Conservation (phyloP, 441 rosid species). For the Isatis lusitanica region DNA sequence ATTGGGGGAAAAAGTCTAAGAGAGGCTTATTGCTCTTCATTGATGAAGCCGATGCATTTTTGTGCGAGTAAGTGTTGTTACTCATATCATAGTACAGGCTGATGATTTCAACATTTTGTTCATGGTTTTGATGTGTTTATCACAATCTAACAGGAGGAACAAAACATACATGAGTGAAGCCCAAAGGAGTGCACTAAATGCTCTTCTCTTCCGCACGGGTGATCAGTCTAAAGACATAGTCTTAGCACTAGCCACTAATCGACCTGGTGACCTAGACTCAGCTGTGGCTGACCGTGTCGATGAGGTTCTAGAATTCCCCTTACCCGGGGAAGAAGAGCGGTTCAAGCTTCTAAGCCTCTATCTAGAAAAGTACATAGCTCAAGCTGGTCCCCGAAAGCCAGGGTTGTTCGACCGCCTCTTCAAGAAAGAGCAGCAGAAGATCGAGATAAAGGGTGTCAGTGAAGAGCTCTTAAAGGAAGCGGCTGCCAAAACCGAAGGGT, state of each 20-base stretch:
- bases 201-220: conserved; percentile 89
- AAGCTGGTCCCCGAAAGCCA: conserved; percentile 66
- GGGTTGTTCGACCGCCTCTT: conserved; percentile 60
- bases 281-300: conserved; percentile 91
- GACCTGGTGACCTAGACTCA: conserved; percentile 94
- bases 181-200: conserved; percentile 92
- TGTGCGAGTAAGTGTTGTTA: conserved; percentile 78
- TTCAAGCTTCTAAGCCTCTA: conserved; percentile 82
- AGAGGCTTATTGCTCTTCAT: conserved; percentile 85
- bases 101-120: background rate
- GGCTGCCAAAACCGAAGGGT: conserved; percentile 77
- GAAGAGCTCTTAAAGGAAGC: conserved; percentile 78
- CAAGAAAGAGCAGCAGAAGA: conserved; percentile 63
- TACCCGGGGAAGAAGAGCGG: conserved; percentile 84
- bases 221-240: conserved; percentile 95
- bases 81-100: background rate
- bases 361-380: conserved; percentile 78
- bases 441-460: conserved; percentile 66
- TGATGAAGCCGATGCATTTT: conserved; percentile 96
- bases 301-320: conserved; percentile 85
- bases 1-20: conserved; percentile 91
- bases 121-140: conserved; percentile 20
- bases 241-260: conserved; percentile 89
- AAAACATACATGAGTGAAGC: conserved; percentile 98
- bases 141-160: conserved; percentile 63